A percentile compares a stretch with the other conserved stretches of the same genome.
Evolutionary conservation across 257 asterid species (phyloP).

Genomic region (Nicotiana tomentosiformis): DNA sequence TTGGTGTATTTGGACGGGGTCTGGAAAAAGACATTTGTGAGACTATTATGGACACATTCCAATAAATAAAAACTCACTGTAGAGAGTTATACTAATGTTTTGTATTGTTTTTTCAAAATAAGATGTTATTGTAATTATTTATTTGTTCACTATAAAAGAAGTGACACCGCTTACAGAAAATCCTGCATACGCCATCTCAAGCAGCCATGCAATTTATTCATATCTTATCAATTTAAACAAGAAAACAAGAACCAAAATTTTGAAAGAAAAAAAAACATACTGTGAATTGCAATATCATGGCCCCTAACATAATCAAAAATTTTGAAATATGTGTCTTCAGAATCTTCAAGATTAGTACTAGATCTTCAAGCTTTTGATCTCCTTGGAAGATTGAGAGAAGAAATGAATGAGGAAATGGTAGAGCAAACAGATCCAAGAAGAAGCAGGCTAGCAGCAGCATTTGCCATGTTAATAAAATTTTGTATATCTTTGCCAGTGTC

Average conservation of each 20-base stretch:
- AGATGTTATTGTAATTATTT: no score
- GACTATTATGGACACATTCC: no score
- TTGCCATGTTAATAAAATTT: slow-evolving; percentile 5
- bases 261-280: not conserved
- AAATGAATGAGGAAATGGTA: not conserved
- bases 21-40: no score
- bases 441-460: slow-evolving; percentile 1
- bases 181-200: not conserved
- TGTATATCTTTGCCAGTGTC: not conserved
- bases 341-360: no score
- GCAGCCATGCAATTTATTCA: not conserved
- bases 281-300: not conserved
- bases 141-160: no score
- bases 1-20: no score
- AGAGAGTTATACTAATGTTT: no score
- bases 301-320: not conserved
- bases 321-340: not conserved
- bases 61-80: no score
- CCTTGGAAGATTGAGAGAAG: not conserved
- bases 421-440: not conserved
- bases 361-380: not conserved
- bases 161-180: no score
- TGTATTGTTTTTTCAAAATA: no score
- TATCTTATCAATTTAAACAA: not conserved
- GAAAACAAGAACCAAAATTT: not conserved